These are phyloP conservation scores for Skeletonema tropicum DNA, from an alignment of 108 stramenopile genomes.

Conservation along the genomic window DNA sequence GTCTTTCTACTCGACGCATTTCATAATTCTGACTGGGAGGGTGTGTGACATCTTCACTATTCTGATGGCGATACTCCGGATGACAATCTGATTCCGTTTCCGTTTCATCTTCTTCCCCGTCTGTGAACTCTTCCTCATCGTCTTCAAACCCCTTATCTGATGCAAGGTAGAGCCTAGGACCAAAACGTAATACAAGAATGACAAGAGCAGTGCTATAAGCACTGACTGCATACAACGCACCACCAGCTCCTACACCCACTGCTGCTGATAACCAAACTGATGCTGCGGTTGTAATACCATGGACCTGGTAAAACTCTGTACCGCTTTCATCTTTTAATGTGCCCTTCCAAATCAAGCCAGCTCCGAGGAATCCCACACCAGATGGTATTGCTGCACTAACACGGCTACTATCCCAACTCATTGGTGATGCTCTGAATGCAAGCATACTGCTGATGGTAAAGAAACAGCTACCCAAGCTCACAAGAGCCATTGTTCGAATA, in stretches of 20 bases:
- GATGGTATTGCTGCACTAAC: slow-evolving; percentile 54
- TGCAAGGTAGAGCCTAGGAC: slow-evolving; percentile 28
- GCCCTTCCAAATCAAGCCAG: slow-evolving; percentile 54
- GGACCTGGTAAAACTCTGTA: slow-evolving; percentile 38
- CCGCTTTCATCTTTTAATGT: slow-evolving; percentile 27
- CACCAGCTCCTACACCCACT: slow-evolving; percentile 36
- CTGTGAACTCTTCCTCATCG: slow-evolving; percentile 21
- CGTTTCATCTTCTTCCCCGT: slow-evolving; percentile 11
- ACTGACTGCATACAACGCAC: slow-evolving; percentile 48
- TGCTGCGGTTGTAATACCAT: slow-evolving; percentile 57
- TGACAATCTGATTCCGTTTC: slow-evolving; percentile 1
- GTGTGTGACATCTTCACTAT: background rate
- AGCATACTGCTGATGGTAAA: slow-evolving; percentile 81
- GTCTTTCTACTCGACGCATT: background rate
- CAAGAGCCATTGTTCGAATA: slow-evolving; percentile 89
- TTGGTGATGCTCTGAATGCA: slow-evolving; percentile 82
- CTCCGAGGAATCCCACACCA: slow-evolving; percentile 55
- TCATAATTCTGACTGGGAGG: background rate
- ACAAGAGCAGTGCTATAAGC: slow-evolving; percentile 32
- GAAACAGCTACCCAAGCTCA: slow-evolving; percentile 82
- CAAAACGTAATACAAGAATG: slow-evolving; percentile 26
- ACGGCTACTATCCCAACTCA: slow-evolving; percentile 69
- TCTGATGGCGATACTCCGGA: background rate
- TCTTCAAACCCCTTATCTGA: slow-evolving; percentile 22
- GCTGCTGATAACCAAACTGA: slow-evolving; percentile 31